Percentiles rank a stretch among this genome's conserved stretches.
These are phyloP conservation scores for Aspergillus bridgeri DNA, from an alignment of 495 filamentous ascomycete genomes.

Conservation along the genomic window DNA sequence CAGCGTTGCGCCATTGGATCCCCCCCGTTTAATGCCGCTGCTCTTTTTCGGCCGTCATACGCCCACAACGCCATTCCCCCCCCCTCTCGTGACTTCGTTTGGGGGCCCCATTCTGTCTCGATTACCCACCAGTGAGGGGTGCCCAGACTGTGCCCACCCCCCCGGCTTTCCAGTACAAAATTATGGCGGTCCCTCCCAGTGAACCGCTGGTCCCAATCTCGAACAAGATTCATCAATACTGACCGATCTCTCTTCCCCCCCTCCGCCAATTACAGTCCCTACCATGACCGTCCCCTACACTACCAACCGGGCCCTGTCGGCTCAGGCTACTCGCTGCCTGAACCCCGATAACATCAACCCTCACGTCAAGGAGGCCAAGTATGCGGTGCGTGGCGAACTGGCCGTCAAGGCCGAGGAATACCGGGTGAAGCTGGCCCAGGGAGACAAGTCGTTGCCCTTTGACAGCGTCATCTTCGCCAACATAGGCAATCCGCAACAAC, in stretches of 20 bases:
- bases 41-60: constrained; percentile 5
- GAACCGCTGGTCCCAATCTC: not conserved
- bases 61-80: constrained; percentile 5
- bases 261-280: constrained; percentile 10
- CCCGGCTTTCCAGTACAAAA: not conserved
- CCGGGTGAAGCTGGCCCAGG: constrained; percentile 62
- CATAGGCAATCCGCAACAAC: constrained; percentile 97
- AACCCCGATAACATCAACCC: constrained; percentile 89
- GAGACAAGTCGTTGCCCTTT: constrained; percentile 72
- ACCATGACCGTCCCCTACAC: constrained; percentile 29
- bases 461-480: constrained; percentile 90
- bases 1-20: not conserved
- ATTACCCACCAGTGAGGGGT: not conserved
- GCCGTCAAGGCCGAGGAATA: constrained; percentile 88
- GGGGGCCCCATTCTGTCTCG: not conserved
- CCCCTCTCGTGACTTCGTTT: constrained; percentile 14
- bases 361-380: constrained; percentile 78
- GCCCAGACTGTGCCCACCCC: too few relatives aligned
- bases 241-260: constrained; percentile 2
- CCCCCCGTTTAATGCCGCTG: constrained; percentile 4
- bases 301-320: constrained; percentile 54
- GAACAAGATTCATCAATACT: not conserved
- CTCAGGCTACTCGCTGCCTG: constrained; percentile 55
- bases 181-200: not conserved
- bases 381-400: constrained; percentile 94